Conservation (phyloP, 768 basidiomycete genomes). For the Tulasnella sp. region DNA sequence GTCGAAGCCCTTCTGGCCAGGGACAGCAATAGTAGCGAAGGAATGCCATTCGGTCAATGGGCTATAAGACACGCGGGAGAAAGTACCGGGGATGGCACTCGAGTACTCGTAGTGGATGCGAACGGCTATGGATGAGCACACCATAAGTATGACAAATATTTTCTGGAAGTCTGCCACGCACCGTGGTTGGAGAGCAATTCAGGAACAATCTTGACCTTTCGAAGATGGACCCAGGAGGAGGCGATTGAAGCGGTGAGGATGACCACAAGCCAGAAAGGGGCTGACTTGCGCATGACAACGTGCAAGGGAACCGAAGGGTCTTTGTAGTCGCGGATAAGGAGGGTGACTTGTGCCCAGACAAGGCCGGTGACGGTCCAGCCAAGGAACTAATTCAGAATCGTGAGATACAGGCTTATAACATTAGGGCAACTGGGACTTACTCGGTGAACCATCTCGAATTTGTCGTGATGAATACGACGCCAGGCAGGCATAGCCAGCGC, state of each 20-base stretch:
- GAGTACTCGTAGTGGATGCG: constrained; percentile 47
- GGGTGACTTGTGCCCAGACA: constrained; percentile 45
- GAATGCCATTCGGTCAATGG: constrained; percentile 19
- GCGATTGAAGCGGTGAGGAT: constrained; percentile 43
- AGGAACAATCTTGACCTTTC: constrained; percentile 39
- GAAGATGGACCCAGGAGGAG: constrained; percentile 47
- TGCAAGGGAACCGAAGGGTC: constrained; percentile 29
- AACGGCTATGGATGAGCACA: constrained; percentile 29
- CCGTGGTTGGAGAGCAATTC: constrained; percentile 44
- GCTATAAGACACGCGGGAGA: constrained; percentile 23
- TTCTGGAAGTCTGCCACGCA: background rate
- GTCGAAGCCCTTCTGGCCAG: constrained; percentile 39
- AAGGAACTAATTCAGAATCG: constrained; percentile 26
- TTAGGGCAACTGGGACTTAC: background rate
- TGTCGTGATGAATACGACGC: constrained; percentile 38
- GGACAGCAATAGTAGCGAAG: constrained; percentile 15
- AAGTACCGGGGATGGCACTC: constrained; percentile 37
- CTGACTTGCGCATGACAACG: constrained; percentile 32
- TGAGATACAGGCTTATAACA: too few species aligned
- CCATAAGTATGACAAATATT: too few species aligned
- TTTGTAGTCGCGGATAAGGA: constrained; percentile 43
- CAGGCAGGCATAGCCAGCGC: constrained; percentile 40
- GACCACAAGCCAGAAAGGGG: constrained; percentile 47
- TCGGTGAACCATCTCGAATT: constrained; percentile 44
- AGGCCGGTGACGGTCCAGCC: constrained; percentile 43